phyloP scores from a whole-genome alignment of 179 eudicot species.

The Monotropa hypopitys region DNA sequence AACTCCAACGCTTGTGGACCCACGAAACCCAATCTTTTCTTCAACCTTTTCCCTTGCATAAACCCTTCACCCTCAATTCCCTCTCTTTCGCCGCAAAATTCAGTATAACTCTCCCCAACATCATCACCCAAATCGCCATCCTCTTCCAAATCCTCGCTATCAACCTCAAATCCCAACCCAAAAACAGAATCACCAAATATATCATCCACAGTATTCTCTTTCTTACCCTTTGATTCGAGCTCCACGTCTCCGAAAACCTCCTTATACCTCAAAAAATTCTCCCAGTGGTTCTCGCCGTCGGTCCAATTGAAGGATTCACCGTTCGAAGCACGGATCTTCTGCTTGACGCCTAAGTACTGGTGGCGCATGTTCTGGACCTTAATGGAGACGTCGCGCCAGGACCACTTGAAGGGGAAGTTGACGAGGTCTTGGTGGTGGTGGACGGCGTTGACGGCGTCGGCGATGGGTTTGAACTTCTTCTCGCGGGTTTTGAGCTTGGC shows the following conservation, averaged over 20 bases:
- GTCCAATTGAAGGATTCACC: conserved; percentile 48
- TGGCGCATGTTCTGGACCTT: conserved; percentile 95
- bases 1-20: conserved; percentile 45
- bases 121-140: conserved; percentile 24
- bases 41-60: conserved; percentile 22
- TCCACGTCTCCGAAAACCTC: conserved; percentile 79
- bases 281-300: conserved; percentile 78
- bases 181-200: conserved; percentile 20
- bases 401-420: conserved; percentile 66
- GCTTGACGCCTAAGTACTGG: conserved; percentile 83
- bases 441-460: conserved; percentile 58
- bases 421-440: conserved; percentile 57
- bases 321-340: conserved; percentile 44
- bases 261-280: conserved; percentile 58
- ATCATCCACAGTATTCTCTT: conserved; percentile 1
- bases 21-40: conserved; percentile 33
- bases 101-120: conserved; percentile 17
- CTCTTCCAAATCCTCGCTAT: conserved; percentile 39
- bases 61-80: conserved; percentile 19
- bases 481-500: conserved; percentile 68
- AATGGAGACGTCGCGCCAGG: conserved; percentile 88
- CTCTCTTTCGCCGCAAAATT: conserved; percentile 22
- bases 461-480: conserved; percentile 88
- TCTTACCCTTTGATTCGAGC: conserved; percentile 32
- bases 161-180: conserved; percentile 45